Conservation (phyloP, 108 stramenopile species). For the Mediolabrus comicus region DNA sequence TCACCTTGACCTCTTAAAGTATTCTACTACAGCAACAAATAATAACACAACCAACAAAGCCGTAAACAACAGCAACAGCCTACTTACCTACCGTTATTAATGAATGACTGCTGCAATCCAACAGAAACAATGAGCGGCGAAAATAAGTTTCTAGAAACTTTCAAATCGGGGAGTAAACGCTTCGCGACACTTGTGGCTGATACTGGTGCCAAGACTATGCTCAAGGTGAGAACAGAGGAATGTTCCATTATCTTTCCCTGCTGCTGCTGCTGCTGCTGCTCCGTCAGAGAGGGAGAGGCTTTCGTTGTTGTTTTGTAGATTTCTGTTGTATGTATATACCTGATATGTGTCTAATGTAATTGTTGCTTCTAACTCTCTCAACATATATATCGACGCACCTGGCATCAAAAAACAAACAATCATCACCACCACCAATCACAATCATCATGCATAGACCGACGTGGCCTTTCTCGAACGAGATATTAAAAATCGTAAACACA, state of each 20-base stretch:
- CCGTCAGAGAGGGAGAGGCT: too few relatives aligned
- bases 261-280: too few relatives aligned
- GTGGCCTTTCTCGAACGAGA: constrained; percentile 86
- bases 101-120: background rate
- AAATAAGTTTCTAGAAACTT: constrained; percentile 7
- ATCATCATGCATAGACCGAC: constrained; percentile 58
- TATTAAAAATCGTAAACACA: constrained; percentile 84
- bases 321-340: background rate
- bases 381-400: background rate
- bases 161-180: constrained; percentile 30
- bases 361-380: background rate
- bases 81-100: background rate
- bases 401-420: too few relatives aligned
- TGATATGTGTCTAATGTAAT: background rate
- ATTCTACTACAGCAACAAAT: too few relatives aligned
- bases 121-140: constrained; percentile 7
- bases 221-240: too few relatives aligned
- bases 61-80: too few relatives aligned
- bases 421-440: background rate
- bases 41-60: too few relatives aligned
- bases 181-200: constrained; percentile 53
- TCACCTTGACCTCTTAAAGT: too few relatives aligned
- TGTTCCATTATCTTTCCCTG: too few relatives aligned
- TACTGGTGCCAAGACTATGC: constrained; percentile 87
- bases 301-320: too few relatives aligned